Percentiles rank a stretch among this genome's conserved stretches.
Conservation (phyloP, 768 basidiomycete species). For the Lactifluus subvellereus region DNA sequence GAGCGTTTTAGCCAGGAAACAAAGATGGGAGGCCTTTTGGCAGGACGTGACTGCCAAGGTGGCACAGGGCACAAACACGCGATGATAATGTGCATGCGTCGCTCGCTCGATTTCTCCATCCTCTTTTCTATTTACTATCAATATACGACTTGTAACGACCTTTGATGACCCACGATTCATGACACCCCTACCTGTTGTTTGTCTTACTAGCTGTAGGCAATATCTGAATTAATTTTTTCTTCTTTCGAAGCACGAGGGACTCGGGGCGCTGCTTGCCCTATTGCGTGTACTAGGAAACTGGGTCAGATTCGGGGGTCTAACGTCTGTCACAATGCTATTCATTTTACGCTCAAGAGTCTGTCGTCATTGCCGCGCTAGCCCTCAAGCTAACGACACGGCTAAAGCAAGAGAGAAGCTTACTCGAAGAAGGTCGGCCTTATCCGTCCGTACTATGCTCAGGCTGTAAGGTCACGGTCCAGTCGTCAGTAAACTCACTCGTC, state of each 20-base stretch:
- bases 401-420: not conserved
- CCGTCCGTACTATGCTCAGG: too few species aligned
- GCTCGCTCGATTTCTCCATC: not conserved
- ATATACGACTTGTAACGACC: constrained; percentile 16
- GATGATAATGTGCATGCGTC: constrained; percentile 2
- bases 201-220: constrained; percentile 14
- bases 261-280: too few species aligned
- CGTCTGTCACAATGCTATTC: not conserved
- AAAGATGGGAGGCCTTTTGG: constrained; percentile 21
- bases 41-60: constrained; percentile 19
- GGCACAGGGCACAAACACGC: constrained; percentile 1
- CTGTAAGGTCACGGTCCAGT: too few species aligned
- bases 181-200: constrained; percentile 12
- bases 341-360: not conserved
- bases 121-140: not conserved
- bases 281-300: not conserved
- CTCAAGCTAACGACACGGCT: not conserved
- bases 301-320: not conserved
- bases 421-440: not conserved
- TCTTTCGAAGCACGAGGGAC: not conserved
- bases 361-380: not conserved
- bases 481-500: too few species aligned
- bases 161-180: constrained; percentile 11
- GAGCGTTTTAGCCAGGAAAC: not conserved
- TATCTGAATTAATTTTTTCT: not conserved